Base-by-base conservation (phyloP, 208 protist genomes). In the Novymonas esmeraldas region DNA sequence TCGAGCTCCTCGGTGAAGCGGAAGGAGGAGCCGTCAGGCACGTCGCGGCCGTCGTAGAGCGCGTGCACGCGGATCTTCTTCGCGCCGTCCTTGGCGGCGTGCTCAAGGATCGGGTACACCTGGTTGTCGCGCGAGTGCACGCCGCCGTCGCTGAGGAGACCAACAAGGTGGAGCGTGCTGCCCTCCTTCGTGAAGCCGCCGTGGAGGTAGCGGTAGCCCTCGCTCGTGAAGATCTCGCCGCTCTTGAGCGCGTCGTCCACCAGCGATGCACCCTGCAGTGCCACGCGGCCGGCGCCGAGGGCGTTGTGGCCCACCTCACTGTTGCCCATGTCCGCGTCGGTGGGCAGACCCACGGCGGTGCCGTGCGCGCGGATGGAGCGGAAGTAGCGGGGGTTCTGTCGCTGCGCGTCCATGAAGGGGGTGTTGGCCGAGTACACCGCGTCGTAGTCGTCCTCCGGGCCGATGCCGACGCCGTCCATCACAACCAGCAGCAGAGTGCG, bases 271-370 rank as follows among this genome's bases (percentile, higher is more conserved):
- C 97, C 97, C 76, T 98, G 95, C 54, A 96, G 73, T 16, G 89
- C 85, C 14, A 98, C 89, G 46, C 95, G 89, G 44, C 97, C 97
- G 2, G 92, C 84, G 45, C 97, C 97, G 62, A 98, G 89, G 6
- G 95, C 93, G 76, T 98, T 98, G 84, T 98, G 97, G 33, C 97
- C 97, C 9, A 98, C 97, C 75, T 98, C 95, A 64, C 90, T 97
- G 86, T 98, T 98, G 41, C 96, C 96, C 95, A 98, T 98, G 65
- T 98, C 96, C 3, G 91, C 92, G 49, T 98, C 93, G 10, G 93
- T 94, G 11, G 96, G 96, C 50, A 98, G 84, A 16, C 96, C 96
- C 13, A 98, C 96, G 2, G 94, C 81, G 3, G 82, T 95, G 45
- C 96, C 96, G 78, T 98, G 96, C 1, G 96, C 96, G 42, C 94